phyloP scores from a whole-genome alignment of 257 asterid species.

The Solanum appendiculatum region DNA sequence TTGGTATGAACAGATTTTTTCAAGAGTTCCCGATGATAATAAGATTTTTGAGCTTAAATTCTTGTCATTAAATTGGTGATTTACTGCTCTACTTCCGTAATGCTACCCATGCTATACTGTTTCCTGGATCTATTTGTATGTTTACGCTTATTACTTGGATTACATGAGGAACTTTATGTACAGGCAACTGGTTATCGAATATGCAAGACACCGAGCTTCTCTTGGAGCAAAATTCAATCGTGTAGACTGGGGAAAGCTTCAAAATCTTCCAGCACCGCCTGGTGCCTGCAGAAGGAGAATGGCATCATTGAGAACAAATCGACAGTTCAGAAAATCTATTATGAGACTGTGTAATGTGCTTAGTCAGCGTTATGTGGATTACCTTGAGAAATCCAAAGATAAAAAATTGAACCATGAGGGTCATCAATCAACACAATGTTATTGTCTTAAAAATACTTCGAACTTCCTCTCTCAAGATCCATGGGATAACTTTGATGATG shows the following conservation, averaged over 20 bases:
- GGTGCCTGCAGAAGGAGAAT: conserved; percentile 80
- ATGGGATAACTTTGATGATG: conserved; percentile 80
- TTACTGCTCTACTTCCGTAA: neutral
- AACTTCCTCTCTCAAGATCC: conserved; percentile 13
- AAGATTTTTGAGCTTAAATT: neutral
- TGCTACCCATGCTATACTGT: neutral
- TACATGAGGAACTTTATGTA: neutral
- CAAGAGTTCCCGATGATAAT: neutral
- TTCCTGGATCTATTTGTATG: neutral
- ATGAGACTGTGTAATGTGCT: conserved; percentile 67
- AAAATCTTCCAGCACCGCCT: conserved; percentile 83
- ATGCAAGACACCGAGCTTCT: conserved; percentile 71
- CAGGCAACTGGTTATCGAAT: conserved; percentile 79
- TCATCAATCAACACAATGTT: conserved; percentile 22
- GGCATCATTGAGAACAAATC: conserved; percentile 40
- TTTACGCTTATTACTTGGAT: neutral
- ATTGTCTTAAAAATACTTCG: conserved; percentile 3
- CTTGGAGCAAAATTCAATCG: conserved; percentile 77
- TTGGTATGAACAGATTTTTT: neutral
- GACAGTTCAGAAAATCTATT: conserved; percentile 51
- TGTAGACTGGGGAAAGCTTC: conserved; percentile 58
- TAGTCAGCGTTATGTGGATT: conserved; percentile 48
- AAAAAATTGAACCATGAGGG: conserved; percentile 27
- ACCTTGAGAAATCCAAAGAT: conserved; percentile 48
- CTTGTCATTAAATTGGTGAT: neutral